Base-by-base conservation (phyloP, 768 basidiomycete species). In the Suillus lakei region DNA sequence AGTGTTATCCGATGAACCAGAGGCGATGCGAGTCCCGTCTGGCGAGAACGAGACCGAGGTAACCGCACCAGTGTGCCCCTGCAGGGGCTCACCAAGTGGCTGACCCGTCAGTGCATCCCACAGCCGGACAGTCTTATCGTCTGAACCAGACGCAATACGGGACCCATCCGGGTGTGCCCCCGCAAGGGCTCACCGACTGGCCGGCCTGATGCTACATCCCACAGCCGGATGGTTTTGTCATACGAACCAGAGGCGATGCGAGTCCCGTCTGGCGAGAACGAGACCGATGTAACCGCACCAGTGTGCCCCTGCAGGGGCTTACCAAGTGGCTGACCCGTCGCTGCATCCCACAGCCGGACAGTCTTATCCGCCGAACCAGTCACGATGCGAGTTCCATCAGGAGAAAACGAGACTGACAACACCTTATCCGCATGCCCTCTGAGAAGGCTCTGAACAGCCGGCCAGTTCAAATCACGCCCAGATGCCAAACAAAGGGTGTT, bases 11-110 rank as follows among this genome's bases (percentile, higher is more conserved):
- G 34, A 36, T 4, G 66, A 67, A 23, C 50, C 54, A 9, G 66
- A 65, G 2, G 36, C 64, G 21, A 71, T 41, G 2, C 55, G 34
- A 16, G 16, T 55, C 2, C 66, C 69, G 63, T 71, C 64, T 23
- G 69, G 53, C 21, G 70, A 69, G 51, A 69, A 67, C 12, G 61
- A 48, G 44, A 69, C 66, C 3, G 61, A 67, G 16, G 3, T 26
- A 23, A 71, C 61, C 13, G 2, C 39, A 41, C 32, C 38, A 23
- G 23, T 61, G 61, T 67, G 69, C 18, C 63, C 69, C 23, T 64
- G 48, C 13, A 66, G 39, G 2, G 53, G 48, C 4, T 51, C 46
- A 30, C 61, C 66, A 12, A 63, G n/a, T 3, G 36, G 60, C 30
- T 48, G 13, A 6, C 69, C 67, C 15, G 39, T 63, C 39, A 41